A percentile compares a stretch with the other conserved stretches of the same genome.
These are phyloP conservation scores for Erodium maritimum DNA, from an alignment of 345 rosid species.

Conservation along the genomic window DNA sequence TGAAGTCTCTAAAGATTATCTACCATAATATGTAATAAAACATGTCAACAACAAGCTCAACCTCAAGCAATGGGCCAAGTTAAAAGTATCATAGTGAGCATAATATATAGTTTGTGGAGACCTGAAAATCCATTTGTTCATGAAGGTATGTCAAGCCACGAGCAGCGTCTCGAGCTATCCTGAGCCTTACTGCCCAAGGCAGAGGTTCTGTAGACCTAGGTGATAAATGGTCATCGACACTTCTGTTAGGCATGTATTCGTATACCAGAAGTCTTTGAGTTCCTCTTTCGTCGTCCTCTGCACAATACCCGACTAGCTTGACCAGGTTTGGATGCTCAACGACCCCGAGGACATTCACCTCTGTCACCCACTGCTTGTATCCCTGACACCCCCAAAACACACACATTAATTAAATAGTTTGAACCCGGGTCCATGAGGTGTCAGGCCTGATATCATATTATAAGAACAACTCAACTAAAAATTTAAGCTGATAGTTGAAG, in stretches of 20 bases:
- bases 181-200: constrained; percentile 71
- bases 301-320: constrained; percentile 75
- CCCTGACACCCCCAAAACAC: constrained; percentile 51
- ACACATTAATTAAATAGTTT: no score
- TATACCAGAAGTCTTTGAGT: constrained; percentile 76
- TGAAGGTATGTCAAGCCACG: constrained; percentile 77
- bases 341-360: constrained; percentile 80
- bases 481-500: no score
- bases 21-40: constrained; percentile 12
- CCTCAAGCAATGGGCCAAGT: no score
- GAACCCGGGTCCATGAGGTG: no score
- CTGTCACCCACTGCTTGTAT: constrained; percentile 88
- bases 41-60: not conserved
- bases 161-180: constrained; percentile 86
- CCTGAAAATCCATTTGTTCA: constrained; percentile 89
- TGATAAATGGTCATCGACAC: constrained; percentile 61
- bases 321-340: constrained; percentile 87
- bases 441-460: no score
- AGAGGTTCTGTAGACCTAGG: constrained; percentile 37
- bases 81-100: no score
- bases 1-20: constrained; percentile 84
- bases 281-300: constrained; percentile 91
- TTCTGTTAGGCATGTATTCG: constrained; percentile 73
- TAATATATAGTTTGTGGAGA: no score
- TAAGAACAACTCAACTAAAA: no score